Evolutionary conservation across 768 basidiomycete genomes (phyloP), one percentile per base, ranked within the genome.

Genomic region (Termitomyces eurrhizus): DNA sequence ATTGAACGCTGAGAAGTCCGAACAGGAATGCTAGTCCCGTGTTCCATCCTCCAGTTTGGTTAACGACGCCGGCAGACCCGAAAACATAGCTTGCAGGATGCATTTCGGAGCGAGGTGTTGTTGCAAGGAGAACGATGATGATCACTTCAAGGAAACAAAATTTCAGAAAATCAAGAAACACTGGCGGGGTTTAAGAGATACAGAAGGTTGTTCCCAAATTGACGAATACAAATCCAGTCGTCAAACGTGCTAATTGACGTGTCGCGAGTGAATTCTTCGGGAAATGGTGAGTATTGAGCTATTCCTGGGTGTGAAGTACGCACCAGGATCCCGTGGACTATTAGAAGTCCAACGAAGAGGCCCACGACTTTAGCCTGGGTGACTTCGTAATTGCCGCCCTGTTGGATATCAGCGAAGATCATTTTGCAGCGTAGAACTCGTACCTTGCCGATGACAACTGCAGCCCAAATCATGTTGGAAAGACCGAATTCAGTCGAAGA

Each of bases 401-500:
- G 57, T 4, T 32, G 3, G 13, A 11, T 33, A 3, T 39, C 16
- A 16, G 11, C 12, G 16, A 26, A 12, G n/a, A 35, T 9, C 26
- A 14, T 48, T 1, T 39, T 44, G 16, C 50, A 18, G 16, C 24
- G n/a, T 21, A 7, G 9, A 42, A n/a, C 44, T 61, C 59, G 24
- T 57, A 76, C 85, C 68, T 78, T 83, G 57, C 81, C 84, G 51
- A 90, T 72, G 21, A 79, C 80, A 37, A 87, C 87, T 4, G 91
- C 91, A n/a, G 86, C 85, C 77, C 88, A 82, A 44, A 91, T 89
- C 90, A 90, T 92, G 68, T 80, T 83, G 24, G 88, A 79, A 24
- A 91, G 78, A 32, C 91, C 92, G 68, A 92, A 93, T 71, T 93
- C 91, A 0, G 91, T 93, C 2, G 90, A 93, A 7, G 92, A 89